Evolutionary conservation across 2,329 filamentous ascomycete species (phyloP).

Genomic region (Aspergillus intermedius): DNA sequence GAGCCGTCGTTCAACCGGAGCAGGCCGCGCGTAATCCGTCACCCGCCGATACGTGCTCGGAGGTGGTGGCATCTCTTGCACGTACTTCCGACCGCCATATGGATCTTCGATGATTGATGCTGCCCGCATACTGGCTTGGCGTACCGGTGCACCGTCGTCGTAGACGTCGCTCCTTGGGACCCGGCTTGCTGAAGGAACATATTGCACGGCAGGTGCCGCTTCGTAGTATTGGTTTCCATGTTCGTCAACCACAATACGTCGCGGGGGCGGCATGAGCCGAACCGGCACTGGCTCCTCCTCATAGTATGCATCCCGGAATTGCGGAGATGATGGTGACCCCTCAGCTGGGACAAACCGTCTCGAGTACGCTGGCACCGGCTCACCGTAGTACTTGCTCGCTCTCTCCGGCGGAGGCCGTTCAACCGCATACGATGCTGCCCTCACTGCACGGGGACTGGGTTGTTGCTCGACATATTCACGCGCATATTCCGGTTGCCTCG

Average conservation of each 20-base stretch:
- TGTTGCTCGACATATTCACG: conserved; percentile 39
- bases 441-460: conserved; percentile 30
- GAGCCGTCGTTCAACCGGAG: conserved; percentile 23
- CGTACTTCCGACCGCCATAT: conserved; percentile 34
- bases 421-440: conserved; percentile 36
- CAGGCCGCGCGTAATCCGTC: conserved; percentile 29
- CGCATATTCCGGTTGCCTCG: conserved; percentile 35
- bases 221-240: conserved; percentile 74
- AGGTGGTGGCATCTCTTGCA: conserved; percentile 41
- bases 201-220: conserved; percentile 32
- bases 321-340: conserved; percentile 31
- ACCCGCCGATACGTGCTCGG: conserved; percentile 36
- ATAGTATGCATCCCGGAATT: conserved; percentile 37
- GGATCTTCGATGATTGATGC: conserved; percentile 39
- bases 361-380: conserved; percentile 25
- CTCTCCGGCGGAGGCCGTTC: conserved; percentile 34
- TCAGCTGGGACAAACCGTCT: conserved; percentile 30
- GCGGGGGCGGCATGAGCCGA: conserved; percentile 47
- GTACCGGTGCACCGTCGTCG: conserved; percentile 25
- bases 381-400: conserved; percentile 32
- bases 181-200: conserved; percentile 27
- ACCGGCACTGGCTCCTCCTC: conserved; percentile 36
- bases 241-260: conserved; percentile 72
- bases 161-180: conserved; percentile 28
- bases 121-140: conserved; percentile 31